Conservation (phyloP, 2,329 filamentous ascomycete genomes). For the Colletotrichum acutatum region DNA sequence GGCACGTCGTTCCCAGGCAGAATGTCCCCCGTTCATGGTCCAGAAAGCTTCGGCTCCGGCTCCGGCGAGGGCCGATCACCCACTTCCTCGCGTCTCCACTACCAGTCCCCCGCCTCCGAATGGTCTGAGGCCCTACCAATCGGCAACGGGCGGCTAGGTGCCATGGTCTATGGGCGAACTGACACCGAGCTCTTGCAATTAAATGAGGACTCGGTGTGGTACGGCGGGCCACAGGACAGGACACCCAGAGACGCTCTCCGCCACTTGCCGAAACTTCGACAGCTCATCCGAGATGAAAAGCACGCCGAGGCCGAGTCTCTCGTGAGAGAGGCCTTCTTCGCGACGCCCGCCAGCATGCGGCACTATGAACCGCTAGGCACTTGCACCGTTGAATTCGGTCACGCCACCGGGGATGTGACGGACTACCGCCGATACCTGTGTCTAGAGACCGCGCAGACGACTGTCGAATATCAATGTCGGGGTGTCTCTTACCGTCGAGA, state of each 20-base stretch:
- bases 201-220: slow-evolving; percentile 60
- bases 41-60: slow-evolving; percentile 8
- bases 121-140: slow-evolving; percentile 50
- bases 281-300: slow-evolving; percentile 48
- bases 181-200: slow-evolving; percentile 51
- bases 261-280: slow-evolving; percentile 48
- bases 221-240: slow-evolving; percentile 52
- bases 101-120: slow-evolving; percentile 42
- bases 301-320: slow-evolving; percentile 37
- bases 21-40: slow-evolving; percentile 10
- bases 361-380: slow-evolving; percentile 56
- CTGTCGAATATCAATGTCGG: slow-evolving; percentile 25
- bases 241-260: slow-evolving; percentile 47
- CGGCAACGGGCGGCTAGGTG: slow-evolving; percentile 54
- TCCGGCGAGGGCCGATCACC: slow-evolving; percentile 1
- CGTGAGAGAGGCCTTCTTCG: slow-evolving; percentile 51
- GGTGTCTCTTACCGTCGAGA: slow-evolving; percentile 39
- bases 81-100: slow-evolving; percentile 39
- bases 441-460: slow-evolving; percentile 23
- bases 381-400: slow-evolving; percentile 53
- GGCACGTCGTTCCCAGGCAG: slow-evolving; percentile 24
- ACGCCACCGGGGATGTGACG: slow-evolving; percentile 37
- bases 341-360: slow-evolving; percentile 56
- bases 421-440: slow-evolving; percentile 36
- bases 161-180: slow-evolving; percentile 52